A percentile compares a stretch with the other conserved stretches of the same genome.
Conservation (phyloP, 2,329 filamentous ascomycete species). For the Diaporthe eres region DNA sequence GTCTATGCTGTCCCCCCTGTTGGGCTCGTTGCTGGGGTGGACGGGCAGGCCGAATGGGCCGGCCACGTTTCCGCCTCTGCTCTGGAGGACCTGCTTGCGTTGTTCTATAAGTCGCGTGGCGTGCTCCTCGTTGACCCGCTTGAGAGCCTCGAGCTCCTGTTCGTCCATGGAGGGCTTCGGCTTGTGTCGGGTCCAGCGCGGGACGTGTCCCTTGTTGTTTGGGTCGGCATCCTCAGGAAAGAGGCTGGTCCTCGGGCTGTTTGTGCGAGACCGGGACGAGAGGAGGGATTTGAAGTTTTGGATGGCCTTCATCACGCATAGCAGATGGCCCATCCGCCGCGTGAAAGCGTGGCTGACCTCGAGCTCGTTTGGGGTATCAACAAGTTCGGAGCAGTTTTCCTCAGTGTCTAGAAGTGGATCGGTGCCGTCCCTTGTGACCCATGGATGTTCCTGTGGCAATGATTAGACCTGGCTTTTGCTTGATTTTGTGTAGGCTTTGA, state of each 20-base stretch:
- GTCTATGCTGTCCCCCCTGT: neutral
- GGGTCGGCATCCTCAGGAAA: conserved; percentile 45
- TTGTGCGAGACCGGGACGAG: conserved; percentile 37
- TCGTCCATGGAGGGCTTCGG: conserved; percentile 40
- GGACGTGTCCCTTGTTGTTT: neutral
- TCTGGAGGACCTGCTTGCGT: conserved; percentile 57
- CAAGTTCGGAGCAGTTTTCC: conserved; percentile 86
- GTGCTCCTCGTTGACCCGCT: conserved; percentile 59
- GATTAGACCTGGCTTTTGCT: conserved; percentile 44
- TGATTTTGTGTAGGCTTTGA: neutral
- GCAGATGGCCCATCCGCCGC: conserved; percentile 85
- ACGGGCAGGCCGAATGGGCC: neutral
- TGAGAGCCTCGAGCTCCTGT: conserved; percentile 43
- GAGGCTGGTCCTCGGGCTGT: conserved; percentile 49
- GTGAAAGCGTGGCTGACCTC: conserved; percentile 95
- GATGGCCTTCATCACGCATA: conserved; percentile 93
- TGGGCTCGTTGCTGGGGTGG: too few relatives aligned
- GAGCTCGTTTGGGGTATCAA: conserved; percentile 88
- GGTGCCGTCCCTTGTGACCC: conserved; percentile 86
- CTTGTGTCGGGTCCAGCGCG: conserved; percentile 11
- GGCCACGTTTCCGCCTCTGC: conserved; percentile 15
- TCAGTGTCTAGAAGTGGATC: conserved; percentile 85
- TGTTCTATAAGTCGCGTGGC: conserved; percentile 64
- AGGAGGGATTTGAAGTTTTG: conserved; percentile 87
- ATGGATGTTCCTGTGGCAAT: conserved; percentile 80